A percentile compares a stretch with the other conserved stretches of the same genome.
Conservation (phyloP, 257 asterid genomes). For the Scutellaria galericulata region DNA sequence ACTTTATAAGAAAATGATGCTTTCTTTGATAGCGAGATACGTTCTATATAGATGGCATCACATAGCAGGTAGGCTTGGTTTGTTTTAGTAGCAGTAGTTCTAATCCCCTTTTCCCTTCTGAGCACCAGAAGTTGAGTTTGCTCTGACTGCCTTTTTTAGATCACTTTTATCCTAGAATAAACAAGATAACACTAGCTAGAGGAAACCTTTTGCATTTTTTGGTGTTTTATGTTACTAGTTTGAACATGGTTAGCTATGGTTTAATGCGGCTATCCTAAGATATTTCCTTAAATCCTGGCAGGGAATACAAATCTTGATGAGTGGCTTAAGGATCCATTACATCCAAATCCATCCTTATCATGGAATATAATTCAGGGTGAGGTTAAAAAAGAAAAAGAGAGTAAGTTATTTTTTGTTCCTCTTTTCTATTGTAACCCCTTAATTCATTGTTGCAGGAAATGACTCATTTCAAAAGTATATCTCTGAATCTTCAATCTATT, state of each 20-base stretch:
- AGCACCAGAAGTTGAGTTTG: constrained; percentile 3
- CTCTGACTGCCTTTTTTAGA: background rate
- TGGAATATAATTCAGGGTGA: constrained; percentile 76
- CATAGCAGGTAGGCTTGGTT: too few relatives aligned
- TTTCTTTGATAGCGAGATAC: background rate
- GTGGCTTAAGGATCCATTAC: constrained; percentile 83
- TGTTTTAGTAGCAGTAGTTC: too few relatives aligned
- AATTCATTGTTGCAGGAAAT: constrained; percentile 56
- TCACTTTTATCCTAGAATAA: constrained; percentile 15
- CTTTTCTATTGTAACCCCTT: constrained; percentile 32
- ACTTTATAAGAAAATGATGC: constrained; percentile 3
- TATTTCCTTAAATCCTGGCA: constrained; percentile 46
- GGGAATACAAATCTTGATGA: constrained; percentile 59
- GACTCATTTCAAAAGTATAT: constrained; percentile 61
- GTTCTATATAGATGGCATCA: background rate
- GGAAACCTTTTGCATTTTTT: constrained; percentile 6
- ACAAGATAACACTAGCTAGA: background rate
- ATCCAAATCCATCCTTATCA: constrained; percentile 56
- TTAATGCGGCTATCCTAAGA: constrained; percentile 19
- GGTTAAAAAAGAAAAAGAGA: constrained; percentile 36
- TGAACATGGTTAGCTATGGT: constrained; percentile 18
- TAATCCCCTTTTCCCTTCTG: background rate
- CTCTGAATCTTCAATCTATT: constrained; percentile 59
- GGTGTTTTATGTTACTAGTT: constrained; percentile 29
- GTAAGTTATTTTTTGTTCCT: background rate